These are phyloP conservation scores for Cutaneotrichosporon cavernicola DNA, from an alignment of 1,284 basidiomycete species.

Conservation along the genomic window DNA sequence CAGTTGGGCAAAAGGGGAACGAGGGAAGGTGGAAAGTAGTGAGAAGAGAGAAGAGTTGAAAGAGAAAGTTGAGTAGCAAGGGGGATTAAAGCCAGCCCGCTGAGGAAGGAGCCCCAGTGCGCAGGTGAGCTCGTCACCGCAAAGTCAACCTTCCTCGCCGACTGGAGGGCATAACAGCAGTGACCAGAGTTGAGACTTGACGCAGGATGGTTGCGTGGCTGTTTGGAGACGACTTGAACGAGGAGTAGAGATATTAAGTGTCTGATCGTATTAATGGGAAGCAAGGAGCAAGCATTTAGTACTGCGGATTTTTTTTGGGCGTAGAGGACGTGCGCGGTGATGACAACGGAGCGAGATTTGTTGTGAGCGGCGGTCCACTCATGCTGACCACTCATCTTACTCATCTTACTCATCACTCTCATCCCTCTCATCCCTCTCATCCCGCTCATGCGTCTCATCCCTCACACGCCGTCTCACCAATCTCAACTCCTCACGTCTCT, in stretches of 20 bases:
- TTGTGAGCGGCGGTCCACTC: neutral
- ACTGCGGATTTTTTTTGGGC: neutral
- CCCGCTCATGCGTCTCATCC: too few relatives aligned
- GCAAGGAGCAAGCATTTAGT: neutral
- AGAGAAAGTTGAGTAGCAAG: neutral
- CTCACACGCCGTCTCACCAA: too few relatives aligned
- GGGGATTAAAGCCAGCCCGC: neutral
- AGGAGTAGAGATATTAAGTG: neutral
- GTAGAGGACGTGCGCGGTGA: neutral
- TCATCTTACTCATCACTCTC: too few relatives aligned
- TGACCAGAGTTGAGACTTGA: neutral
- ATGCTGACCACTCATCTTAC: too few relatives aligned
- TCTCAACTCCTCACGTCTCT: too few relatives aligned
- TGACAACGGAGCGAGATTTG: neutral
- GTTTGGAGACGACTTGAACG: neutral
- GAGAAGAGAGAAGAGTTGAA: conserved; percentile 11
- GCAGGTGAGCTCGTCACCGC: neutral
- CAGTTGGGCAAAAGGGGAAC: neutral
- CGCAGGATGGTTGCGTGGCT: neutral
- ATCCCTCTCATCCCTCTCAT: too few relatives aligned
- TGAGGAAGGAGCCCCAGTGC: neutral
- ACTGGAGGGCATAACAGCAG: neutral
- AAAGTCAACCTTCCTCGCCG: neutral
- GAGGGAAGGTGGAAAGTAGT: neutral
- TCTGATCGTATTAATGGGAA: too few relatives aligned